phyloP scores from a whole-genome alignment of 2,329 filamentous ascomycete genomes.

The Arthrinium phaeospermum region DNA sequence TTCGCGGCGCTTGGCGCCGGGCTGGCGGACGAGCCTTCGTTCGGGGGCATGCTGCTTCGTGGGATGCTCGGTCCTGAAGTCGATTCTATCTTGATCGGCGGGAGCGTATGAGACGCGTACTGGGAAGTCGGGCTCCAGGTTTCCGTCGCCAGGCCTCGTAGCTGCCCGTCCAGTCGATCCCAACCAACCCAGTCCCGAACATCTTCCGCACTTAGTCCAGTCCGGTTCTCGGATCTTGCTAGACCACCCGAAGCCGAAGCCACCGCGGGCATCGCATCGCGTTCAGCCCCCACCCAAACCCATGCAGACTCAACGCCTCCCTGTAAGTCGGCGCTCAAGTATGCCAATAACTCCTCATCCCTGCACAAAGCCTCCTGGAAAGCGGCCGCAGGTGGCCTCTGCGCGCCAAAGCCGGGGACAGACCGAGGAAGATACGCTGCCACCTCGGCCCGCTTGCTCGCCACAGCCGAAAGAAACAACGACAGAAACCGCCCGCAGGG shows the following conservation, averaged over 20 bases:
- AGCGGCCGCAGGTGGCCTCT: slow-evolving; percentile 29
- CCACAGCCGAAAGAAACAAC: slow-evolving; percentile 77
- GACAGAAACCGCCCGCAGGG: slow-evolving; percentile 81
- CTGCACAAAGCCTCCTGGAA: slow-evolving; percentile 49
- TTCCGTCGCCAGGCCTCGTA: slow-evolving; percentile 55
- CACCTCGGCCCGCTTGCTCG: slow-evolving; percentile 58
- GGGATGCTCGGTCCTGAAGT: slow-evolving; percentile 29
- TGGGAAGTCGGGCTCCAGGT: slow-evolving; percentile 34
- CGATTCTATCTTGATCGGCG: slow-evolving; percentile 41
- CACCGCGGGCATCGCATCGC: slow-evolving; percentile 41
- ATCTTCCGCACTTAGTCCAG: slow-evolving; percentile 61
- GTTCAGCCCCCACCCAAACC: slow-evolving; percentile 76
- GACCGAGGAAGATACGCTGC: slow-evolving; percentile 38
- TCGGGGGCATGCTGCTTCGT: slow-evolving; percentile 28
- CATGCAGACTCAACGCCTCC: slow-evolving; percentile 78
- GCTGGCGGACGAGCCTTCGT: slow-evolving; percentile 32
- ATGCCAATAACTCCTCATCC: slow-evolving; percentile 89
- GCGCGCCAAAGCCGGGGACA: slow-evolving; percentile 31
- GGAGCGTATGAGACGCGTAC: slow-evolving; percentile 37
- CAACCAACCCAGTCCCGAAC: slow-evolving; percentile 79
- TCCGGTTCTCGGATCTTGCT: slow-evolving; percentile 53
- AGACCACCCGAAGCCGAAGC: slow-evolving; percentile 43
- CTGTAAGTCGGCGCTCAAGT: slow-evolving; percentile 86
- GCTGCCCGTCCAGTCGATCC: slow-evolving; percentile 71
- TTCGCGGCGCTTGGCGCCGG: slow-evolving; percentile 40